Evolutionary conservation across 768 basidiomycete genomes (phyloP), one percentile per base, ranked within the genome.

Genomic region (Chalciporus pseudorubinellus): DNA sequence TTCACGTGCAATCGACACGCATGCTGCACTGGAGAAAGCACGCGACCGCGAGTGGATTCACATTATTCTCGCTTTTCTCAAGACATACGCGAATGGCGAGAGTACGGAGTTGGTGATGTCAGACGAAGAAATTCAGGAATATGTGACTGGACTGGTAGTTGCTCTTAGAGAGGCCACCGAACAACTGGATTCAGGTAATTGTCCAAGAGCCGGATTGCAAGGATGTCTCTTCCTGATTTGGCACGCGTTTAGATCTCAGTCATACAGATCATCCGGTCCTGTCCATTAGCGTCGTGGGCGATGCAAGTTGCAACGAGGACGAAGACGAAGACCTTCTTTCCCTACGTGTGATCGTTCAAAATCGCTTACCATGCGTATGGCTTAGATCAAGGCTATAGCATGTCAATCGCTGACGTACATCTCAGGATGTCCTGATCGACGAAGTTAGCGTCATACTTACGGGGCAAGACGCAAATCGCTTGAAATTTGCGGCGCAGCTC

Each of bases 1-100:
- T 18, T 83, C 83, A 12, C 78, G 78, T 43, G 88, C 89, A 1
- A 72, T 95, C 34, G 81, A 85, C 55, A 81, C 84, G 0, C 85
- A 93, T 60, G 66, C 71, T 2, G 64, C 74, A 19, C 68, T 86
- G n/a, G 68, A 76, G 13, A 82, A 79, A 58, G 70, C 78, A 6
- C 81, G 74, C 51, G 86, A 91, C 57, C 73, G 75, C 19, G 90
- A 94, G 62, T 95, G 92, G 92, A 78, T 90, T 19, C 82, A 88
- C 54, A 78, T 87, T 14, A 75, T 88, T 6, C 73, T 94, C 26
- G 81, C 88, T 5, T 94, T 89, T 66, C 74, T 97, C 39, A 84
- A 82, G 61, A 78, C 82, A 12, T 85, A 80, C 52, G 77, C 83
- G 16, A 82, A 82, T 26, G 79, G 80, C 57, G 60, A 69, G 34